Evolutionary conservation across 768 basidiomycete species (phyloP).

Genomic region (Clitopilus hobsonii): DNA sequence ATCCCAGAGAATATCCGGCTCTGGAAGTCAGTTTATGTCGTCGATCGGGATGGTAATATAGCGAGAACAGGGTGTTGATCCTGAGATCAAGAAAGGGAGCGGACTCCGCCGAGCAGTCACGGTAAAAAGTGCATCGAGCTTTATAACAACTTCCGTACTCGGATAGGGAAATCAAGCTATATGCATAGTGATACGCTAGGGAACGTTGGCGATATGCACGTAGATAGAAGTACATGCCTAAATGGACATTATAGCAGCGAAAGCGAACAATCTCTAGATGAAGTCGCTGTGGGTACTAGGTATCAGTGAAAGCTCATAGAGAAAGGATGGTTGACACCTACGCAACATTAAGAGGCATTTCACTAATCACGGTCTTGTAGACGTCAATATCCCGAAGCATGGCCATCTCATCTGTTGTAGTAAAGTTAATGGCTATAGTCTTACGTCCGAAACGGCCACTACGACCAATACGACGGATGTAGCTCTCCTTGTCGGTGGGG

Average conservation of each 20-base stretch:
- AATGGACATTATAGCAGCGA: slow-evolving; percentile 1
- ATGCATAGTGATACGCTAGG: not conserved
- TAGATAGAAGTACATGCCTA: slow-evolving; percentile 8
- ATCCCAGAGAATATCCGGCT: too few species aligned
- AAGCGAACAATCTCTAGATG: slow-evolving; percentile 46
- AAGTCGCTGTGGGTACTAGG: slow-evolving; percentile 51
- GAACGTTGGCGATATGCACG: not conserved
- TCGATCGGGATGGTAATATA: too few species aligned
- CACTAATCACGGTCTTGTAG: slow-evolving; percentile 96
- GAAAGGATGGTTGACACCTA: slow-evolving; percentile 33
- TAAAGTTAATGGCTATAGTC: slow-evolving; percentile 98
- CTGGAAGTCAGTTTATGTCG: too few species aligned
- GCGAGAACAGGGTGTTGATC: too few species aligned
- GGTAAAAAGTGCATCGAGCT: too few species aligned
- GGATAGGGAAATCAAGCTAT: not conserved
- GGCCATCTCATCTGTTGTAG: slow-evolving; percentile 89
- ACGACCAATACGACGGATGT: slow-evolving; percentile 98
- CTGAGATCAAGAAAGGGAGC: too few species aligned
- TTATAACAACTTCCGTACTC: too few species aligned
- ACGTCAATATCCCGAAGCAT: slow-evolving; percentile 95
- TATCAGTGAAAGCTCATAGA: not conserved
- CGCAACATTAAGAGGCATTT: slow-evolving; percentile 98
- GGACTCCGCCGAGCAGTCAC: too few species aligned
- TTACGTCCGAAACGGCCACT: slow-evolving; percentile 97
- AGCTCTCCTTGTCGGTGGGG: slow-evolving; percentile 94